phyloP scores from a whole-genome alignment of 805 yeast genomes.

The Ogataea corticis region DNA sequence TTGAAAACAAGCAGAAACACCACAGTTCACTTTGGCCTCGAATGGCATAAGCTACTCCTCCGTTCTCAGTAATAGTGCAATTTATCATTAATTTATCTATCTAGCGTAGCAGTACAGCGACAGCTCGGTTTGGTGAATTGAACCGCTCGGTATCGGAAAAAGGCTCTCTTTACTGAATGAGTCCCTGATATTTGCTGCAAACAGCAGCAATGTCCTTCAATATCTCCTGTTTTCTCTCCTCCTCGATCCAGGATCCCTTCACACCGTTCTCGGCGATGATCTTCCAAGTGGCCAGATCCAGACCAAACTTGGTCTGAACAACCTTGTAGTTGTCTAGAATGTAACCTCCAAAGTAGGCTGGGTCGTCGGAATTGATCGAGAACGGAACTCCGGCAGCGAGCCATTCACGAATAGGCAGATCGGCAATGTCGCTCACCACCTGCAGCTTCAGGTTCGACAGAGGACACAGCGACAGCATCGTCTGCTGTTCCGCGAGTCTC shows the following conservation, averaged over 20 bases:
- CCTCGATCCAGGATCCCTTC: conserved; percentile 70
- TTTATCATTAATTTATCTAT: too few relatives aligned
- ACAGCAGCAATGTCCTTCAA: conserved; percentile 45
- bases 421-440: conserved; percentile 65
- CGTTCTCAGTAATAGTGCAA: too few relatives aligned
- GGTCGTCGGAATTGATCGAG: conserved; percentile 76
- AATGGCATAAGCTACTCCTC: too few relatives aligned
- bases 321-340: conserved; percentile 71
- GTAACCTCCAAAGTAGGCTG: conserved; percentile 86
- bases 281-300: conserved; percentile 61
- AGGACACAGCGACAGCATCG: conserved; percentile 74
- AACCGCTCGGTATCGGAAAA: too few relatives aligned
- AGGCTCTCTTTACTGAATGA: conserved; percentile 9
- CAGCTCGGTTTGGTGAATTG: too few relatives aligned
- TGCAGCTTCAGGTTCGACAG: conserved; percentile 73
- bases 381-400: conserved; percentile 66
- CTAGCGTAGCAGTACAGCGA: too few relatives aligned
- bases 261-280: conserved; percentile 65
- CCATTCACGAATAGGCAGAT: conserved; percentile 64
- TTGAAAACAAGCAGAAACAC: too few relatives aligned
- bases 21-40: too few relatives aligned
- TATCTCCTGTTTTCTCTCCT: conserved; percentile 52
- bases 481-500: conserved; percentile 54
- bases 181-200: conserved; percentile 27
- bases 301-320: conserved; percentile 66